A percentile compares a stretch with the other conserved stretches of the same genome.
Evolutionary conservation across 805 yeast genomes (phyloP).

Genomic region (Torulaspora quercuum): DNA sequence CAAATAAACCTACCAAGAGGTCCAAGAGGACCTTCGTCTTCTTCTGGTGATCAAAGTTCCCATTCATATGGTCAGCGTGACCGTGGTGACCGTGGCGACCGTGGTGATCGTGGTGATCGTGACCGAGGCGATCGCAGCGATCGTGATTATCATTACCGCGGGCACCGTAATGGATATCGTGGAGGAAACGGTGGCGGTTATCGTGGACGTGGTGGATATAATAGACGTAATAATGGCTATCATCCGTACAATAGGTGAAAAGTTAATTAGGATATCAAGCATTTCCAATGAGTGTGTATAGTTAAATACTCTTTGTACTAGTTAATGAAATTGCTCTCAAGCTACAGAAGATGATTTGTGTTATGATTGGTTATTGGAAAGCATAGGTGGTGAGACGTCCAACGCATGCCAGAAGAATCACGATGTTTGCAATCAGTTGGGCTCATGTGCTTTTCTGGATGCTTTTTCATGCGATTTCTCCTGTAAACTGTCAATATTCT

Average conservation of each 20-base stretch:
- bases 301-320: slow-evolving; percentile 7
- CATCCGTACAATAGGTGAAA: slow-evolving; percentile 36
- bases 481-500: too few species aligned
- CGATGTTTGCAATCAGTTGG: too few species aligned
- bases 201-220: slow-evolving; percentile 29
- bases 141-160: slow-evolving; percentile 22
- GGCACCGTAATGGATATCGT: slow-evolving; percentile 18
- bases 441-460: too few species aligned
- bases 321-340: slow-evolving; percentile 9
- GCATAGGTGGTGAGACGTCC: too few species aligned
- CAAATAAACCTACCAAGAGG: slow-evolving; percentile 49
- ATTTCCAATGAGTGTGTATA: slow-evolving; percentile 6
- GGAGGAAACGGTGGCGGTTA: slow-evolving; percentile 21
- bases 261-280: background rate
- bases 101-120: slow-evolving; percentile 29
- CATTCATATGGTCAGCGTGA: slow-evolving; percentile 23
- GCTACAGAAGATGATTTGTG: background rate
- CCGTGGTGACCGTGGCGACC: slow-evolving; percentile 33
- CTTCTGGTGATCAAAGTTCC: slow-evolving; percentile 15
- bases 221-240: slow-evolving; percentile 29
- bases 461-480: too few species aligned
- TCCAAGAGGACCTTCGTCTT: slow-evolving; percentile 41
- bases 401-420: too few species aligned
- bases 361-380: too few species aligned
- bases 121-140: slow-evolving; percentile 19